A percentile compares a stretch with the other conserved stretches of the same genome.
These are phyloP conservation scores for Echinochloa phyllopogon DNA, from an alignment of 176 grass and related monocot genomes.

Conservation along the genomic window DNA sequence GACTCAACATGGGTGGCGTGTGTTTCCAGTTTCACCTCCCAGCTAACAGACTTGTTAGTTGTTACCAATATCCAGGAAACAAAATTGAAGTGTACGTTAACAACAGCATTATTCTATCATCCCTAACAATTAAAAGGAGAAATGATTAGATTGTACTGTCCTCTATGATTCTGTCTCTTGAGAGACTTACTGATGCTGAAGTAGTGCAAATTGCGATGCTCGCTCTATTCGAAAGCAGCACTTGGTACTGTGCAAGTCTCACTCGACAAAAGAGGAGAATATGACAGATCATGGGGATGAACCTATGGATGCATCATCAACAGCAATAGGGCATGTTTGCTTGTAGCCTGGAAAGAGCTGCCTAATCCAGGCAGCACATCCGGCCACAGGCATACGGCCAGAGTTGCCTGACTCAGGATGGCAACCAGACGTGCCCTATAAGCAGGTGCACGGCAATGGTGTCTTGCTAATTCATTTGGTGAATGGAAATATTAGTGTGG, in stretches of 20 bases:
- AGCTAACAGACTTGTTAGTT: background rate
- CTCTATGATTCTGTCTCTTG: background rate
- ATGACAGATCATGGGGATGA: background rate
- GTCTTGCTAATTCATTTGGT: background rate
- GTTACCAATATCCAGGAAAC: background rate
- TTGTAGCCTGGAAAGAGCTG: too few relatives aligned
- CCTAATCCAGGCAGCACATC: too few relatives aligned
- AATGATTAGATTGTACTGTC: background rate
- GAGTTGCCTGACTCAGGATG: too few relatives aligned
- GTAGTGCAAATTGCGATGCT: background rate
- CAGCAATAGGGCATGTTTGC: background rate
- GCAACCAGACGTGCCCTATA: background rate
- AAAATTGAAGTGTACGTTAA: too few relatives aligned
- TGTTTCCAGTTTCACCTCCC: background rate
- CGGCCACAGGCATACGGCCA: too few relatives aligned
- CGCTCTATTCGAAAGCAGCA: background rate
- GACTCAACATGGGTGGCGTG: background rate
- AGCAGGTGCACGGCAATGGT: background rate
- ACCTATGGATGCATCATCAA: background rate
- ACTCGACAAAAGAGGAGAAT: background rate
- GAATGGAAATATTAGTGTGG: background rate
- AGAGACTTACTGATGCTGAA: background rate
- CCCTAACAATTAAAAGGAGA: background rate
- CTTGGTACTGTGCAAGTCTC: background rate
- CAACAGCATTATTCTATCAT: background rate